Conservation (phyloP, 2,329 filamentous ascomycete genomes). For the Berkeleyomyces rouxiae region DNA sequence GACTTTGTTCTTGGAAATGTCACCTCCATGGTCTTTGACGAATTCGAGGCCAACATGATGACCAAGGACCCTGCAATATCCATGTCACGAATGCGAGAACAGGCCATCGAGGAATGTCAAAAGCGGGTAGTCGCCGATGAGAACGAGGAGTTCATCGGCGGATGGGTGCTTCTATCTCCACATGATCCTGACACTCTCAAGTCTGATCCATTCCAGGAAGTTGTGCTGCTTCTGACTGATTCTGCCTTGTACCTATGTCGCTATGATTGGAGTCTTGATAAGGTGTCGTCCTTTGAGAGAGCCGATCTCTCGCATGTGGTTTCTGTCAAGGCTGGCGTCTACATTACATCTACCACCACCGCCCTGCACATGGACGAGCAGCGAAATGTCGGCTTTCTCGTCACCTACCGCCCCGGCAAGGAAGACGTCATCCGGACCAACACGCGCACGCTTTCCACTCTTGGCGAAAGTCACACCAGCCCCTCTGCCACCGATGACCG, state of each 20-base stretch:
- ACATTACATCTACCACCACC: constrained; percentile 78
- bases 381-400: constrained; percentile 68
- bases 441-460: constrained; percentile 58
- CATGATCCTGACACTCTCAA: constrained; percentile 52
- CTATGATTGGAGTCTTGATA: constrained; percentile 91
- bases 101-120: constrained; percentile 76
- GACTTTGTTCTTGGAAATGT: constrained; percentile 88
- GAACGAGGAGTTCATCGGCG: constrained; percentile 70
- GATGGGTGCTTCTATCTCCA: constrained; percentile 78
- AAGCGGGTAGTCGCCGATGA: constrained; percentile 73
- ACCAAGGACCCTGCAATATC: constrained; percentile 82
- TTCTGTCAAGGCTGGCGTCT: constrained; percentile 62
- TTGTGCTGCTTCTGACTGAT: constrained; percentile 73
- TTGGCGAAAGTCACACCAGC: constrained; percentile 17
- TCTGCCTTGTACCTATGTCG: constrained; percentile 73
- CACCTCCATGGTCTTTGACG: constrained; percentile 69
- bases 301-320: constrained; percentile 60
- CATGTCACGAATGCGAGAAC: constrained; percentile 65
- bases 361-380: constrained; percentile 57
- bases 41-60: constrained; percentile 90
- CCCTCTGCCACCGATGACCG: not conserved
- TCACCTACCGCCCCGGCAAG: constrained; percentile 58
- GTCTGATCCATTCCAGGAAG: constrained; percentile 69
- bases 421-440: constrained; percentile 65
- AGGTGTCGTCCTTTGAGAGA: constrained; percentile 80